Conservation (phyloP, 352 stramenopile genomes). For the Labyrinthula sp. region DNA sequence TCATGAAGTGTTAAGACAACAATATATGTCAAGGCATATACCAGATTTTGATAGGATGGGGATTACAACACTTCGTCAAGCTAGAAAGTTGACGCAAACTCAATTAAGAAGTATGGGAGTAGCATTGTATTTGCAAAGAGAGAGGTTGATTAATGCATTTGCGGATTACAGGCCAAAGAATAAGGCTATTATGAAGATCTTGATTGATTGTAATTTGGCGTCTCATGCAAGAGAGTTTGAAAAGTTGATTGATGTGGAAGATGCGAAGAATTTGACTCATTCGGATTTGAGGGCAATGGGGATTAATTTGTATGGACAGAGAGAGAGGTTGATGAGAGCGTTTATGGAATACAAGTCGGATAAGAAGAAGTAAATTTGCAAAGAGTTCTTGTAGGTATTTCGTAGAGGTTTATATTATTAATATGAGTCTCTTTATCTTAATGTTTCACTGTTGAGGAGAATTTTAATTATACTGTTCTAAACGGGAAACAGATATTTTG, state of each 20-base stretch:
- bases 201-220: too few species aligned
- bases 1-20: too few species aligned
- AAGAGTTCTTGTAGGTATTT: too few species aligned
- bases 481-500: too few species aligned
- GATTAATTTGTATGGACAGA: neutral
- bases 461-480: too few species aligned
- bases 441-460: too few species aligned
- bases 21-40: too few species aligned
- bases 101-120: constrained; percentile 4
- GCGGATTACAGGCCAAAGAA: constrained; percentile 6
- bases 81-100: neutral
- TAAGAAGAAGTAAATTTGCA: too few species aligned
- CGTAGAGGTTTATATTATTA: too few species aligned
- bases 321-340: constrained; percentile 9
- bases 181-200: too few species aligned
- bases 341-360: constrained; percentile 11
- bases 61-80: constrained; percentile 3
- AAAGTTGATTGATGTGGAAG: constrained; percentile 6
- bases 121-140: constrained; percentile 1
- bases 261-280: constrained; percentile 18
- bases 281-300: constrained; percentile 7
- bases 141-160: constrained; percentile 21
- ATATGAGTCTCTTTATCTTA: too few species aligned
- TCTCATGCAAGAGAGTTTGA: constrained; percentile 1
- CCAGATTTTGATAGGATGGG: too few species aligned